phyloP scores from a whole-genome alignment of 1,284 basidiomycete species.

The Pseudozyma hubeiensis region DNA sequence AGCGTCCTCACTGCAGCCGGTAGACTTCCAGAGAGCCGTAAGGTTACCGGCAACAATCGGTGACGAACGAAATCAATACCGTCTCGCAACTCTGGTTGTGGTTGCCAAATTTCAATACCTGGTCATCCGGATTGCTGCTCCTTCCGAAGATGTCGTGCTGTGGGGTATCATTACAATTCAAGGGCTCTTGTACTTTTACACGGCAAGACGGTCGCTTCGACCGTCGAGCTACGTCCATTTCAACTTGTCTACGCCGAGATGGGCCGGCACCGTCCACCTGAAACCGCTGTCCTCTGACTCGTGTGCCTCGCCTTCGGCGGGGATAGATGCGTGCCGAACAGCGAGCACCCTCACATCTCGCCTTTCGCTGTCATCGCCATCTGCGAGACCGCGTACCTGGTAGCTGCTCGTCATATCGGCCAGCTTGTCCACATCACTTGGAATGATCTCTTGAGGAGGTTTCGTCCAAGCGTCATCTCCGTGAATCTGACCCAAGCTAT shows the following conservation, averaged over 20 bases:
- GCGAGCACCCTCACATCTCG: slow-evolving; percentile 14
- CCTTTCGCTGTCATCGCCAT: neutral
- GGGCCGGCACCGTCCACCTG: slow-evolving; percentile 22
- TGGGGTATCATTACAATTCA: too few species aligned
- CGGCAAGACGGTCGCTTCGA: too few species aligned
- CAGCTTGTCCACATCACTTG: neutral
- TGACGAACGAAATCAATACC: too few species aligned
- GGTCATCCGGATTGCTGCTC: too few species aligned
- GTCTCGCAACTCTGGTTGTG: too few species aligned
- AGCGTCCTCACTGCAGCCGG: too few species aligned
- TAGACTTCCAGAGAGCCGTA: too few species aligned
- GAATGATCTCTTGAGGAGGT: slow-evolving; percentile 14
- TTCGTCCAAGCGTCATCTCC: slow-evolving; percentile 22
- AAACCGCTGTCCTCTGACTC: neutral
- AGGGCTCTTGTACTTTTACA: too few species aligned
- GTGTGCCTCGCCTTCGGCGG: neutral
- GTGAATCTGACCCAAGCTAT: slow-evolving; percentile 21
- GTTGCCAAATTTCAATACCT: too few species aligned
- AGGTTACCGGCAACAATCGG: too few species aligned
- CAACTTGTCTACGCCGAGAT: slow-evolving; percentile 27
- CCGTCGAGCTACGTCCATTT: slow-evolving; percentile 9
- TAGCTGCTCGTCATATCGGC: slow-evolving; percentile 11
- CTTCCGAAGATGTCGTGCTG: too few species aligned
- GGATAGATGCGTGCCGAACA: slow-evolving; percentile 17
- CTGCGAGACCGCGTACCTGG: slow-evolving; percentile 6